Evolutionary conservation across 148 eudicot genomes (phyloP), one percentile per base, ranked within the genome.

Genomic region (Agrostemma githago): DNA sequence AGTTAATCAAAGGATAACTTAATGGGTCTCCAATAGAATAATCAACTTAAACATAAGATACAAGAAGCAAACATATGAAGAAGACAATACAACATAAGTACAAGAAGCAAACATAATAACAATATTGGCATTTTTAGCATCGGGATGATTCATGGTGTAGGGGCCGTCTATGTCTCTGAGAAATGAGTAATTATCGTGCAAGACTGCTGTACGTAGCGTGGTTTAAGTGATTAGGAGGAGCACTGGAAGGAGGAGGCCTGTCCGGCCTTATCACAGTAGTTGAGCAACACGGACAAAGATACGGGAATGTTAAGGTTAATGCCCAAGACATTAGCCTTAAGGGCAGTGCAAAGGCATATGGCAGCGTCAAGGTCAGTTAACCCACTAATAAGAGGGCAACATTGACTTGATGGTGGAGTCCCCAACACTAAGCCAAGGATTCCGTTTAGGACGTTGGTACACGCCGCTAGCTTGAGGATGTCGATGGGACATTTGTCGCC

Each of bases 311-410:
- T 75, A 40, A 86, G 87, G 77, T 82, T 64, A 21, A 84, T 78
- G 10, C 89, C 89, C 56, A 86, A 48, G 41, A 86, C 71, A 56
- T 86, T 82, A 34, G 87, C 89, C 58, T 84, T 82, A n/a, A 86
- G 74, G 68, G 87, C 89, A 2, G 90, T 87, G 84, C 90, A 87
- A 37, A 87, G 90, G 72, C 90, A 87, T n/a, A 87, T 76, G 4
- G 90, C 90, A 1, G 88, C 90, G 1, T 87, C 88, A 20, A 85
- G 81, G 75, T 87, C 90, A 14, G 77, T 82, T 20, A 87, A 76
- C 3, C 88, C 90, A 16, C 69, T 44, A n/a, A 87, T 64, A 75
- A 85, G 86, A 6, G 67, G 51, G 80, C 90, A 87, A 76, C 90
- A 87, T 54, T 85, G 84, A 15, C 63, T 59, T 68, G 82, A 80